A percentile compares a stretch with the other conserved stretches of the same genome.
phyloP scores from a whole-genome alignment of 169 alveolate species.

The Perkinsus olseni region DNA sequence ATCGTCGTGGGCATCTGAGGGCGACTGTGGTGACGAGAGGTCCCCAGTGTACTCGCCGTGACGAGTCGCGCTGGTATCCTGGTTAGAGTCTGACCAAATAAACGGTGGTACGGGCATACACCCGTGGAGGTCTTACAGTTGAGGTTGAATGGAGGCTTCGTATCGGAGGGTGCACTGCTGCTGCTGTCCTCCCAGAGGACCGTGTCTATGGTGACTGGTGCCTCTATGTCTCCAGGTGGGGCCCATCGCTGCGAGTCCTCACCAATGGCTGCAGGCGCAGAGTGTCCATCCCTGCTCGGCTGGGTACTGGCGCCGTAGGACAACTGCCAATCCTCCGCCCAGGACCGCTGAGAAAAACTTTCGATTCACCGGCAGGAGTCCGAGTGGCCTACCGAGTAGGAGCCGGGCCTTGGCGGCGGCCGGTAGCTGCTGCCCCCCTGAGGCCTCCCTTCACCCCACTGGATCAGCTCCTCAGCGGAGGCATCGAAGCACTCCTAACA shows the following conservation, averaged over 20 bases:
- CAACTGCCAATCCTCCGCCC: not conserved
- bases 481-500: not conserved
- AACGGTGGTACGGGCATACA: not conserved
- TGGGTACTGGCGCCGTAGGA: not conserved
- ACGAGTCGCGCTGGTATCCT: not conserved
- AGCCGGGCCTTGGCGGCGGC: not conserved
- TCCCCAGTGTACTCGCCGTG: not conserved
- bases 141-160: not conserved
- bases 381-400: not conserved
- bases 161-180: not conserved
- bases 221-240: not conserved
- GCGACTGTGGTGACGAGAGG: not conserved
- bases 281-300: too few relatives aligned
- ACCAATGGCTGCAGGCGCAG: too few relatives aligned
- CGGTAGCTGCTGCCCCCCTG: not conserved
- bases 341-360: not conserved
- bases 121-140: not conserved
- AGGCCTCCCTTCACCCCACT: not conserved
- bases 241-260: too few relatives aligned
- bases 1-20: not conserved
- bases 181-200: not conserved
- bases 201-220: not conserved
- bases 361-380: not conserved
- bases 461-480: not conserved
- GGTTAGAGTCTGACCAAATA: not conserved